A percentile compares a stretch with the other conserved stretches of the same genome.
phyloP scores from a whole-genome alignment of 345 rosid species.

The Sonneratia caseolaris region DNA sequence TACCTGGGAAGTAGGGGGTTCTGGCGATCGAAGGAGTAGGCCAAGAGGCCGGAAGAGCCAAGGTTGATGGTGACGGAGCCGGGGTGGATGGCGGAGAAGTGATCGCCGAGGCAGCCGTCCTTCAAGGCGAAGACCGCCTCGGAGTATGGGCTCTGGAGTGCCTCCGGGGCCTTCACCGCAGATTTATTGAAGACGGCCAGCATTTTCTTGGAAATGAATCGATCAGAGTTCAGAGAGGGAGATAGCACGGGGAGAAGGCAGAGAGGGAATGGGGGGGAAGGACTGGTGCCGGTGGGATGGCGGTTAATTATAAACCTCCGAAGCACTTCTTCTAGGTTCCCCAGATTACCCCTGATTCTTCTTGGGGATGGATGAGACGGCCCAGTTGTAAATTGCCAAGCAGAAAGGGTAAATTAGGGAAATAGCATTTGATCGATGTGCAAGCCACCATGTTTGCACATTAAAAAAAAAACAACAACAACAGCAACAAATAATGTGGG shows the following conservation, averaged over 20 bases:
- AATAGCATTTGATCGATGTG: too few species aligned
- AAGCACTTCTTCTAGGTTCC: not conserved
- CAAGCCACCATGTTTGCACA: too few species aligned
- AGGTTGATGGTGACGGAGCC: conserved; percentile 55
- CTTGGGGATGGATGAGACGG: not conserved
- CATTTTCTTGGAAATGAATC: conserved; percentile 29
- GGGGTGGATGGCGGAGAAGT: conserved; percentile 45
- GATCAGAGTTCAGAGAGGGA: not conserved
- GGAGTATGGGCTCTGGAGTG: conserved; percentile 46
- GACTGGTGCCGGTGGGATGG: not conserved
- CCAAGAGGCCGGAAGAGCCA: conserved; percentile 64
- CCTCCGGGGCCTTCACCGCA: conserved; percentile 77
- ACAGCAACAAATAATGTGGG: too few species aligned
- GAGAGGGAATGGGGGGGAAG: not conserved
- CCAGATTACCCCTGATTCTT: not conserved
- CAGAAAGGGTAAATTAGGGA: too few species aligned
- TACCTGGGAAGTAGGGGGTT: conserved; percentile 92
- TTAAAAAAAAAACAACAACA: too few species aligned
- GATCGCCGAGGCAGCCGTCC: conserved; percentile 53
- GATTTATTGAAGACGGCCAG: conserved; percentile 80
- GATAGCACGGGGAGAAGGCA: not conserved
- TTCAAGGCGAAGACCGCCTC: conserved; percentile 46
- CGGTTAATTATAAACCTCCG: not conserved
- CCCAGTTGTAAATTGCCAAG: too few species aligned
- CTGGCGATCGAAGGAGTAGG: conserved; percentile 60